phyloP scores from a whole-genome alignment of 2,329 filamentous ascomycete genomes.

The Huntiella moniliformis region DNA sequence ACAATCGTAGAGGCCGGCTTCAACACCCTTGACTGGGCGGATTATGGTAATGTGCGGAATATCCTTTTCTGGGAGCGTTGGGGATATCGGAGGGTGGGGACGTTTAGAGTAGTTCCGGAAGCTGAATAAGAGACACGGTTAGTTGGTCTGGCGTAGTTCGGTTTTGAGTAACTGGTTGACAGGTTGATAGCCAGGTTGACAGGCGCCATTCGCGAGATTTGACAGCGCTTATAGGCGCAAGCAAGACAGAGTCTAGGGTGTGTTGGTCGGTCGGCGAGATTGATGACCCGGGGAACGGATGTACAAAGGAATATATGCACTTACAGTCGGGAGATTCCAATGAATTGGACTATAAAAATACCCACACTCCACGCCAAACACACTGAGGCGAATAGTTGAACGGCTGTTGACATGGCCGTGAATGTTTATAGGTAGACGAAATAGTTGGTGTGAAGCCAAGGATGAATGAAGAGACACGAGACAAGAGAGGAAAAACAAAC shows the following conservation, averaged over 20 bases:
- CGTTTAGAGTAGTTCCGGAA: constrained; percentile 34
- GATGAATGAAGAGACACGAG: constrained; percentile 14
- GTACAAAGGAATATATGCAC: constrained; percentile 12
- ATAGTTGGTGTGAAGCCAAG: constrained; percentile 11
- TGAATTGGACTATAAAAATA: constrained; percentile 33
- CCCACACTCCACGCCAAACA: constrained; percentile 34
- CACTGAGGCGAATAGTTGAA: constrained; percentile 24
- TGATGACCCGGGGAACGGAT: neutral
- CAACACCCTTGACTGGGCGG: constrained; percentile 80
- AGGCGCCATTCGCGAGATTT: too few species aligned
- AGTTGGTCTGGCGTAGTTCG: too few species aligned
- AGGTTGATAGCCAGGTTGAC: too few species aligned
- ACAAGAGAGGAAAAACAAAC: neutral
- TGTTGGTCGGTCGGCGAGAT: constrained; percentile 4
- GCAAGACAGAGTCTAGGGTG: neutral
- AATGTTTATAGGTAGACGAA: neutral
- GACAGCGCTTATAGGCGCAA: too few species aligned
- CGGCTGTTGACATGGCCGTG: neutral
- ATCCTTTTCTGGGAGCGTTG: constrained; percentile 29
- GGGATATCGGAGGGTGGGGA: constrained; percentile 30
- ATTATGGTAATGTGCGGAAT: constrained; percentile 78
- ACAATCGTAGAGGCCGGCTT: constrained; percentile 80
- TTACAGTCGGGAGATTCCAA: constrained; percentile 40
- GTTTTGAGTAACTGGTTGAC: too few species aligned
- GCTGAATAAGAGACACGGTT: constrained; percentile 16